These are phyloP conservation scores for Gynostemma pentaphyllum DNA, from an alignment of 306 rosid genomes.

Conservation along the genomic window DNA sequence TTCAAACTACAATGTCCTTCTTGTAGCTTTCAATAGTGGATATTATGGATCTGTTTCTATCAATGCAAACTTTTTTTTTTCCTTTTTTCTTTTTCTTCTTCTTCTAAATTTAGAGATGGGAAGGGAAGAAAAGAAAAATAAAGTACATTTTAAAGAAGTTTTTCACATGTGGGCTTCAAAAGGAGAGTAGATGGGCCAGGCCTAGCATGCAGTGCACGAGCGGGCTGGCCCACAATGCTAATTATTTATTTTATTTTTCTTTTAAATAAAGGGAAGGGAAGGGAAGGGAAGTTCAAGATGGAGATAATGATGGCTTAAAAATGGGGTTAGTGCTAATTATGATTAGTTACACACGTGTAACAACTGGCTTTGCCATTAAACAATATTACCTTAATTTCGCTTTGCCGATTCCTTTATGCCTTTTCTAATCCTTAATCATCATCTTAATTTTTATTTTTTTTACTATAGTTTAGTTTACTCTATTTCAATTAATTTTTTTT, in stretches of 20 bases:
- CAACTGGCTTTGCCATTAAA: slow-evolving; percentile 50
- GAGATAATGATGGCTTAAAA: slow-evolving; percentile 53
- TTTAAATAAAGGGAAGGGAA: neutral
- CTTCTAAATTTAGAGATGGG: neutral
- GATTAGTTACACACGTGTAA: slow-evolving; percentile 80
- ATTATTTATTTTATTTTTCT: slow-evolving; percentile 8
- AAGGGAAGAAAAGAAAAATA: neutral
- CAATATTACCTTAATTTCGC: no score
- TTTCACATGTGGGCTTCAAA: slow-evolving; percentile 18
- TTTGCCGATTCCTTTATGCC: neutral
- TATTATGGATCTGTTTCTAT: slow-evolving; percentile 2
- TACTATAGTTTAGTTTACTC: neutral
- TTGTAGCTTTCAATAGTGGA: neutral
- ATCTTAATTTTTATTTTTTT: slow-evolving; percentile 17
- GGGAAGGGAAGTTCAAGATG: slow-evolving; percentile 28
- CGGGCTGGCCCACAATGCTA: slow-evolving; percentile 46
- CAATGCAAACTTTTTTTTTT: neutral
- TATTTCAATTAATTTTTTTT: neutral
- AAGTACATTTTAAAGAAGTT: neutral
- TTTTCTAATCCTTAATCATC: slow-evolving; percentile 23
- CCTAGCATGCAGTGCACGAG: slow-evolving; percentile 70
- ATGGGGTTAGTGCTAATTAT: slow-evolving; percentile 70
- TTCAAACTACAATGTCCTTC: neutral
- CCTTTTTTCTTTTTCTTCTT: neutral
- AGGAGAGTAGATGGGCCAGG: slow-evolving; percentile 31